Percentiles rank a stretch among this genome's conserved stretches.
These are phyloP conservation scores for Vitis labrusca DNA, from an alignment of 164 flowering plant genomes.

Conservation along the genomic window DNA sequence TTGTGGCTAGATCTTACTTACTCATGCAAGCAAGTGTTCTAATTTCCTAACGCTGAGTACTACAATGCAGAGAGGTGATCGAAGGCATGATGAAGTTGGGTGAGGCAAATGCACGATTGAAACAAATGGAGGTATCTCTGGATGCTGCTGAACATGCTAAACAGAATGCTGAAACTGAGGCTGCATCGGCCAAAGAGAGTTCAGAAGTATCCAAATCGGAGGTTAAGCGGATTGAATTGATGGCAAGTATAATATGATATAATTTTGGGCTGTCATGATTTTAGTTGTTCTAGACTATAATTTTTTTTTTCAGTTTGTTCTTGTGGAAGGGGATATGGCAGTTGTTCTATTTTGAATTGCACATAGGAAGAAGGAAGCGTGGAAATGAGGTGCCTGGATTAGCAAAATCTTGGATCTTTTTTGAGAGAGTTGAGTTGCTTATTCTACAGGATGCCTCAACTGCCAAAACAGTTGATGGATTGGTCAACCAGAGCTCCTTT, in stretches of 20 bases:
- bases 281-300: background rate
- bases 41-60: background rate
- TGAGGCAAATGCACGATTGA: conserved; percentile 64
- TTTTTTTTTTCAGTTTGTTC: too few species aligned
- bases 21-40: background rate
- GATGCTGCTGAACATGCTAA: conserved; percentile 61
- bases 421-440: too few species aligned
- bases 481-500: too few species aligned
- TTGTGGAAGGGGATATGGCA: too few species aligned
- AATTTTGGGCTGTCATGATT: background rate
- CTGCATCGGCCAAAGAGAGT: conserved; percentile 58
- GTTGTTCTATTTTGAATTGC: too few species aligned
- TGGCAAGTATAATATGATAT: conserved; percentile 39
- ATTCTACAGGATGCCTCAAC: too few species aligned
- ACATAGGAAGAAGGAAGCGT: too few species aligned
- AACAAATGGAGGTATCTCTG: conserved; percentile 72
- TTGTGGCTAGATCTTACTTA: background rate
- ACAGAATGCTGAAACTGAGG: conserved; percentile 69
- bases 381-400: too few species aligned
- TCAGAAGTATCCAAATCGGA: conserved; percentile 51
- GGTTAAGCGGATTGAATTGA: conserved; percentile 54
- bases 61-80: conserved; percentile 67
- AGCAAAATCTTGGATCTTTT: too few species aligned
- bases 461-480: too few species aligned
- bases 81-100: conserved; percentile 68